phyloP scores from a whole-genome alignment of 306 rosid genomes.

The Dalbergia cultrata region DNA sequence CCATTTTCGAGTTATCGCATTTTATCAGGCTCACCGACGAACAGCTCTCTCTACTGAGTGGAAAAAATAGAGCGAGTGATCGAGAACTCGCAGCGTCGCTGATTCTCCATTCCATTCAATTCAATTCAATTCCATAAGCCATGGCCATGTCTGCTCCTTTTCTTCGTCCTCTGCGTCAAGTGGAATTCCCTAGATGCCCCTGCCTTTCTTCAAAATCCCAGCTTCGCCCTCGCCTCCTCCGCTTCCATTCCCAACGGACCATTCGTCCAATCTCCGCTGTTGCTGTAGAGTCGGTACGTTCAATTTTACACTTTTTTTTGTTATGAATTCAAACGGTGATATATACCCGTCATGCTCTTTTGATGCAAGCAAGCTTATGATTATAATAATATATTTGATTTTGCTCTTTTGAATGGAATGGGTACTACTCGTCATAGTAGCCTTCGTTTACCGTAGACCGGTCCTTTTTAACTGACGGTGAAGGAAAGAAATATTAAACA shows the following conservation, averaged over 20 bases:
- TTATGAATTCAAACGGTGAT: not conserved
- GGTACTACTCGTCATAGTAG: not conserved
- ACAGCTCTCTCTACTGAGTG: not conserved
- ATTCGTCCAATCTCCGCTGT: slow-evolving; percentile 60
- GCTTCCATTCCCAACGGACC: slow-evolving; percentile 30
- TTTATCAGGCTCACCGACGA: not conserved
- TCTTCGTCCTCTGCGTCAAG: slow-evolving; percentile 52
- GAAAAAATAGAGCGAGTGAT: not conserved
- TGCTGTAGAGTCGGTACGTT: slow-evolving; percentile 56
- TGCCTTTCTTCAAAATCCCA: slow-evolving; percentile 47
- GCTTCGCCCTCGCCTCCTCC: slow-evolving; percentile 42
- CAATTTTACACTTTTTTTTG: not conserved
- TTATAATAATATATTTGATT: not conserved
- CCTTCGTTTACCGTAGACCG: not conserved
- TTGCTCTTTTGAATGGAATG: not conserved
- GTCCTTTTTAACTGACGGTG: not conserved
- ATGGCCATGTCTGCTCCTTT: slow-evolving; percentile 45
- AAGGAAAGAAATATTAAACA: not conserved
- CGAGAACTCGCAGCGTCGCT: not conserved
- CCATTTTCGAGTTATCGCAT: too few species aligned
- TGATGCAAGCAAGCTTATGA: not conserved
- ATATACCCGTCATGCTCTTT: not conserved
- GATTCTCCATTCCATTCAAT: not conserved
- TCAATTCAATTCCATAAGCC: not conserved
- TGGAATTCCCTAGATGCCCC: slow-evolving; percentile 51